Evolutionary conservation across 1,284 basidiomycete species (phyloP).

Genomic region (Fomes fomentarius): DNA sequence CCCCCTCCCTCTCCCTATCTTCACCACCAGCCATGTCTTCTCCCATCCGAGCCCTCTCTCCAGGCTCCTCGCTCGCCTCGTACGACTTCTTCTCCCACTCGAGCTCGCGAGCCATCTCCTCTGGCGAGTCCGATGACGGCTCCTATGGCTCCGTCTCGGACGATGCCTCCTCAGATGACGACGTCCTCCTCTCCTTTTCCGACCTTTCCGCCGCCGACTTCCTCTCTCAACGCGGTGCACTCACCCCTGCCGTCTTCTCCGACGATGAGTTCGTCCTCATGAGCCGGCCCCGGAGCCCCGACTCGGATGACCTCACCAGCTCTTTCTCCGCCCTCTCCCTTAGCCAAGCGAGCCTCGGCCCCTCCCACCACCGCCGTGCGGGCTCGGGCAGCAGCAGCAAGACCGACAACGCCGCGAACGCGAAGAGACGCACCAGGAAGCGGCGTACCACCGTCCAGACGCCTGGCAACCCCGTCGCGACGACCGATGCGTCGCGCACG

Average conservation of each 20-base stretch:
- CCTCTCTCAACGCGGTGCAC: slow-evolving; percentile 22
- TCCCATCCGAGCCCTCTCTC: slow-evolving; percentile 26
- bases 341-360: slow-evolving; percentile 6
- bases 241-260: slow-evolving; percentile 31
- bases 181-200: slow-evolving; percentile 53
- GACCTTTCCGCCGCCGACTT: slow-evolving; percentile 23
- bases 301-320: slow-evolving; percentile 23
- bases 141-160: slow-evolving; percentile 30
- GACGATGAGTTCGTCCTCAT: slow-evolving; percentile 37
- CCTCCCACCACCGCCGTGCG: not conserved
- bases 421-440: slow-evolving; percentile 21
- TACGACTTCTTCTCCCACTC: slow-evolving; percentile 35
- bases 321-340: slow-evolving; percentile 31
- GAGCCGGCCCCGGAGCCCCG: slow-evolving; percentile 25
- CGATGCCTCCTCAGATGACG: slow-evolving; percentile 45
- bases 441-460: slow-evolving; percentile 8
- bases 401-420: slow-evolving; percentile 1
- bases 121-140: slow-evolving; percentile 27
- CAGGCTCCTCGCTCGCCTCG: slow-evolving; percentile 31
- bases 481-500: slow-evolving; percentile 3
- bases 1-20: slow-evolving; percentile 16
- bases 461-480: slow-evolving; percentile 10
- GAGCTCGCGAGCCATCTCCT: slow-evolving; percentile 14
- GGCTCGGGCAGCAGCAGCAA: slow-evolving; percentile 2
- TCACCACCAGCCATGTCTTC: slow-evolving; percentile 17